Base-by-base conservation (phyloP, 2,329 filamentous ascomycete species). In the Phoma sp. region DNA sequence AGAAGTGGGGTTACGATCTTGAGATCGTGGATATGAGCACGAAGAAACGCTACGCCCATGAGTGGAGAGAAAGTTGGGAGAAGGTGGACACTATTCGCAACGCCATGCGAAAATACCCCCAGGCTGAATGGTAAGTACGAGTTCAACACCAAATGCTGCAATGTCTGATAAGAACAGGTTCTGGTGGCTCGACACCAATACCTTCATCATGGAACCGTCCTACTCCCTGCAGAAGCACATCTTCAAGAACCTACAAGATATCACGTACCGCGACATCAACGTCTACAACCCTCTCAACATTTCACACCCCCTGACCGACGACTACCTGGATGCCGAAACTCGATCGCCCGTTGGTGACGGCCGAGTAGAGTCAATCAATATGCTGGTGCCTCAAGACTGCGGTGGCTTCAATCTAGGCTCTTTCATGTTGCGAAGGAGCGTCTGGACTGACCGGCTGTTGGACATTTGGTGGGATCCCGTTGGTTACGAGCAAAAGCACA, bases 401-500 rank as follows among this genome's bases (percentile, higher is more conserved):
- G 86, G 88, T 1, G 95, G 95, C 25, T 98, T 99, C 82, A 99
- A 97, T 74, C 83, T 99, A 11, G 95, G 95, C 15, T 96, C 92
- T 14, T 99, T 99, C 81, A 95, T 99, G 74, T 79, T 97, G 37
- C 87, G 87, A 42, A 87, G 95, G 56, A 91, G 91, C 67, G 81
- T 87, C 21, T 99, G 93, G 91, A 91, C 93, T 0, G 93, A 98
- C 68, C 88, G 92, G 4, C 79, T 99, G 15, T 84, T 99, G 29
- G 95, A 99, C 70, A 84, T 96, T 46, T 99, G 95, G 95, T 99
- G 95, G 95, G 95, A 99, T 69, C 95, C 95, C 0, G 93, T 98
- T 25, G 87, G 89, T 52, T 99, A 99, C 75, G 95, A 99, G 77
- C 95, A 99, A 77, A 96, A 92, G 73, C 95, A 99, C 75, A 97